Evolutionary conservation across 306 rosid species (phyloP).

Genomic region (Macrotyloma uniflorum): DNA sequence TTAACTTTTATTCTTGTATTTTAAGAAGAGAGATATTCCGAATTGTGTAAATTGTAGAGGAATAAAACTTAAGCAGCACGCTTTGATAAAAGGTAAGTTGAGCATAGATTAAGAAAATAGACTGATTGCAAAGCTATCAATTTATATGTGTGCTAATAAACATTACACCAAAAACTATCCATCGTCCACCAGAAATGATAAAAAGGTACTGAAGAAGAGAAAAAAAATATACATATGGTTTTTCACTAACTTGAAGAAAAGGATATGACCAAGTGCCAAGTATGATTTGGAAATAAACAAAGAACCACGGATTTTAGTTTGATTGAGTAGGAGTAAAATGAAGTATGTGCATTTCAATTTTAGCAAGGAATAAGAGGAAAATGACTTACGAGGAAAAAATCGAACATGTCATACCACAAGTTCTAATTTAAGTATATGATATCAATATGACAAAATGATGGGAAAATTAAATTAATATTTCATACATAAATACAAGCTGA

Average conservation of each 20-base stretch:
- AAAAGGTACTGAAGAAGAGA: too few species aligned
- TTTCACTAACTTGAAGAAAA: too few species aligned
- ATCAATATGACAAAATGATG: neutral
- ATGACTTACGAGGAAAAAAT: neutral
- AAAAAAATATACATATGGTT: neutral
- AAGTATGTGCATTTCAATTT: neutral
- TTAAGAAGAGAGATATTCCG: neutral
- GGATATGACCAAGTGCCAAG: neutral
- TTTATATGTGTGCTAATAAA: neutral
- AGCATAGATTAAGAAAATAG: neutral
- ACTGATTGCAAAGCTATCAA: neutral
- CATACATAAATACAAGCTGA: neutral
- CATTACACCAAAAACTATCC: neutral
- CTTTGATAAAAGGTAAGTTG: neutral
- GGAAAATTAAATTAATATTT: neutral
- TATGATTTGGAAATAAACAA: neutral
- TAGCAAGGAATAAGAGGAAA: neutral
- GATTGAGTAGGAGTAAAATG: neutral
- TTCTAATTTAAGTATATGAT: neutral
- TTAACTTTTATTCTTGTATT: neutral
- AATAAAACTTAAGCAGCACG: neutral
- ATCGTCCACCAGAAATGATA: neutral
- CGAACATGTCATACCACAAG: neutral
- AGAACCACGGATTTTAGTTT: neutral
- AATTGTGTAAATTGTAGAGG: neutral